Evolutionary conservation across 2,329 filamentous ascomycete species (phyloP), one percentile per base, ranked within the genome.

Genomic region (Pseudogymnoascus sp.): DNA sequence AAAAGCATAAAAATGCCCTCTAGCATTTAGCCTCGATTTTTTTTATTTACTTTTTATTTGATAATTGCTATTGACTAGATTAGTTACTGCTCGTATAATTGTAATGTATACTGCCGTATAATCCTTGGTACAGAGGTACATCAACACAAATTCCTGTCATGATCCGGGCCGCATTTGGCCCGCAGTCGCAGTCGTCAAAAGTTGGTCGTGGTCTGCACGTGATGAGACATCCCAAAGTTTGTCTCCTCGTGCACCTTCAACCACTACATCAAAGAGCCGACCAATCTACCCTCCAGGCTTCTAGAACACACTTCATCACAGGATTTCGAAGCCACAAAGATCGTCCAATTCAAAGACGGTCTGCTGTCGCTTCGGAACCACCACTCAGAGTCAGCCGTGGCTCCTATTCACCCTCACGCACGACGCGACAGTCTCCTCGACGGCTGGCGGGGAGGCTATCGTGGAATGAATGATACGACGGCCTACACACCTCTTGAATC

Each of bases 401-500:
- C 81, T 79, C 80, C 80, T 67, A 75, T 82, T 73, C 78, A 81
- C 70, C 76, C 78, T 70, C 72, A 78, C 70, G 74, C 79, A 74
- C 77, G 75, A 77, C 78, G 77, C 73, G 74, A 79, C 75, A 76
- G 74, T 76, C 76, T 77, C 79, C 78, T 81, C 79, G 79, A 80
- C 75, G 74, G 74, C 75, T 77, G 77, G 77, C 79, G 80, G 81
- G 79, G 79, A 71, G 78, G 77, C 71, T 75, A 74, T 72, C 72
- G 78, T 78, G 80, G 78, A 74, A 83, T 83, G 81, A 81, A 78
- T 78, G 74, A 75, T 70, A 74, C 76, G 74, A 81, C 84, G 71
- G 79, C 81, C 70, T 92, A 94, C 76, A 93, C 90, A 72, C 84
- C 87, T 68, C 88, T 95, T 79, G 92, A 96, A 81, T 89, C 87